Evolutionary conservation across 2,329 filamentous ascomycete genomes (phyloP), one percentile per base, ranked within the genome.

Genomic region (Ceratocystis lukuohia): DNA sequence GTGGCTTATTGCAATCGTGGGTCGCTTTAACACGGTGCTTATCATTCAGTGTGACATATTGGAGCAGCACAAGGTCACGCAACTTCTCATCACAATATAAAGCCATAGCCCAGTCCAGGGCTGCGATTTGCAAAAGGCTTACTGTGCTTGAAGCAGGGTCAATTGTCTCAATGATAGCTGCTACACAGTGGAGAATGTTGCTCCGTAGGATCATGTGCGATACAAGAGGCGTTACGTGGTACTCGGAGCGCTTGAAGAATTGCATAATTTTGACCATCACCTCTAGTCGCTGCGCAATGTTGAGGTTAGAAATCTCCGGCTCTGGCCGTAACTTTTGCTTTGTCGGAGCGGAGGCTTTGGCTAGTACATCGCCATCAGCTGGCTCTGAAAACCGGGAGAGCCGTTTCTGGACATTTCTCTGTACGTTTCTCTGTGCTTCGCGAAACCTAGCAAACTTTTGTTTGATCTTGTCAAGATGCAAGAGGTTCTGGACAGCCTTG

Each of bases 251-350:
- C 61, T 62, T 62, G 41, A 45, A 30, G 5, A 46, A 30, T 44
- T 48, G 41, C 61, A 62, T 5, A 62, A 62, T 62, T 28, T 62
- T 62, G 41, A 46, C 61, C 61, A 62, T 46, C 33, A 62, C 15
- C 22, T 46, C 25, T 4, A 62, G 61, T 22, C 22, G 45, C 41
- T 62, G 41, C 3, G 61, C 61, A 48, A 62, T 30, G 2, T 7
- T 48, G 45, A n/a, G 41, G 5, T 30, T n/a, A 2, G 41, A 33
- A n/a, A 41, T 15, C 5, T 48, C 5, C 17, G 5, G 12, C 15
- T n/a, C n/a, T 3, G 7, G 30, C 2, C 17, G 17, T 5, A 8
- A 6, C 56, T n/a, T 37, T 37, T 22, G 28, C 30, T n/a, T 59
- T 17, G 15, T 6, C 56, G 28, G 5, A 25, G 22, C 7, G 6